These are phyloP conservation scores for Coemansia sp. DNA, from an alignment of 192 early-diverging fungal species.

Conservation along the genomic window DNA sequence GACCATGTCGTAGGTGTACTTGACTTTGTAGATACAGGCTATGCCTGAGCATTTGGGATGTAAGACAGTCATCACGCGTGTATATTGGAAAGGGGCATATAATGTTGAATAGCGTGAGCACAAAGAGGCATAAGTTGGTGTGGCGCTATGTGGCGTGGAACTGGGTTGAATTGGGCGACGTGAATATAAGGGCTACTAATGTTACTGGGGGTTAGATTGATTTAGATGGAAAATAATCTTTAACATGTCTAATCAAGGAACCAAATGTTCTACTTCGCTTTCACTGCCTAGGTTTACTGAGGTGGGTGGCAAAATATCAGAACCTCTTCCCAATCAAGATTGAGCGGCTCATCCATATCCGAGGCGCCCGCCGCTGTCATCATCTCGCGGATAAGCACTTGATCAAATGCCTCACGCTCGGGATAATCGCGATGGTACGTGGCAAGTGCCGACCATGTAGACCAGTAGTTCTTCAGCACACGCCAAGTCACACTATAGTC, in stretches of 20 bases:
- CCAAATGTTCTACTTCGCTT: neutral
- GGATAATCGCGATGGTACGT: slow-evolving; percentile 31
- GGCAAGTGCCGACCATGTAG: slow-evolving; percentile 29
- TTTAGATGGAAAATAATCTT: neutral
- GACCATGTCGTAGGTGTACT: neutral
- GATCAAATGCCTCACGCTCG: slow-evolving; percentile 15
- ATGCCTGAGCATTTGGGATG: too few relatives aligned
- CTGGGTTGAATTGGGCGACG: neutral
- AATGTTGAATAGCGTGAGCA: too few relatives aligned
- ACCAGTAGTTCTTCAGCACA: slow-evolving; percentile 22
- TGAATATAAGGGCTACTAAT: neutral
- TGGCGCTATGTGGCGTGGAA: neutral
- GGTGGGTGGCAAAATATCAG: slow-evolving; percentile 38
- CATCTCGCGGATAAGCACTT: slow-evolving; percentile 24
- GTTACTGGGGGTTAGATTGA: neutral
- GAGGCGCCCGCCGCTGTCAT: slow-evolving; percentile 32
- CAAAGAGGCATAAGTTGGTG: too few relatives aligned
- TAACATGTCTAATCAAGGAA: too few relatives aligned
- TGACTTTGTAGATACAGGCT: neutral
- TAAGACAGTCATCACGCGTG: too few relatives aligned
- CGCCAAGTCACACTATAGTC: slow-evolving; percentile 33
- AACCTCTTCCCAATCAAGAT: slow-evolving; percentile 39
- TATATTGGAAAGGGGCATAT: too few relatives aligned
- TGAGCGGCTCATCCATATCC: slow-evolving; percentile 36
- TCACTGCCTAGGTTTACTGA: neutral